These are phyloP conservation scores for Acer saccharum DNA, from an alignment of 345 rosid species.

Conservation along the genomic window DNA sequence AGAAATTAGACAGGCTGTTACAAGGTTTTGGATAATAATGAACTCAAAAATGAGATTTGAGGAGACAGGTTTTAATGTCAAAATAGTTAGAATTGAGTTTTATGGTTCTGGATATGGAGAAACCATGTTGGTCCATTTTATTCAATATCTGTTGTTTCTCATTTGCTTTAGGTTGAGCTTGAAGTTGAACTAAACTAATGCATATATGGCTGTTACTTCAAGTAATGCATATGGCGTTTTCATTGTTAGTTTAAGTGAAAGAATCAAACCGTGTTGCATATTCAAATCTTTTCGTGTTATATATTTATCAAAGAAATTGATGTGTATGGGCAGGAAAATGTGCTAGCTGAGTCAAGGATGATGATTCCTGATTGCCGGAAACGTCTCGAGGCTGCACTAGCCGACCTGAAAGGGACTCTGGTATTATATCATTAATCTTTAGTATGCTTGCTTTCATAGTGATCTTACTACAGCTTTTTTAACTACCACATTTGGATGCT, in stretches of 20 bases:
- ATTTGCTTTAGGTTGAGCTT: neutral
- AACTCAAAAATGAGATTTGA: neutral
- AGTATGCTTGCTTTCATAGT: neutral
- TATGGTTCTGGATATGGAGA: neutral
- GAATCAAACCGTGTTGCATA: too few species aligned
- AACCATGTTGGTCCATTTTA: neutral
- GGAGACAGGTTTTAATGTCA: neutral
- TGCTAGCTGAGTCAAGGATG: conserved; percentile 96
- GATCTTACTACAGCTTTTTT: neutral
- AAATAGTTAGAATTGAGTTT: neutral
- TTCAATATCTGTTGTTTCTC: neutral
- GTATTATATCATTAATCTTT: conserved; percentile 35
- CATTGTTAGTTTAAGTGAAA: too few species aligned
- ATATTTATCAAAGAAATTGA: conserved; percentile 6
- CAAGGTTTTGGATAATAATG: neutral
- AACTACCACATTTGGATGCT: neutral
- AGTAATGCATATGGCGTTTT: neutral
- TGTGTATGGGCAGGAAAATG: conserved; percentile 70
- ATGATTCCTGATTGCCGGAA: conserved; percentile 93
- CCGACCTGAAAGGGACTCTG: conserved; percentile 75
- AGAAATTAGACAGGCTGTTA: neutral
- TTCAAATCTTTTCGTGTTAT: neutral
- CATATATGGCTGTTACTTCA: neutral
- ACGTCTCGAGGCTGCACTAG: conserved; percentile 78
- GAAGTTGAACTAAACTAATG: neutral